A percentile compares a stretch with the other conserved stretches of the same genome.
Evolutionary conservation across 78 protist genomes (phyloP).

Genomic region (Dictyostelium intermedium): DNA sequence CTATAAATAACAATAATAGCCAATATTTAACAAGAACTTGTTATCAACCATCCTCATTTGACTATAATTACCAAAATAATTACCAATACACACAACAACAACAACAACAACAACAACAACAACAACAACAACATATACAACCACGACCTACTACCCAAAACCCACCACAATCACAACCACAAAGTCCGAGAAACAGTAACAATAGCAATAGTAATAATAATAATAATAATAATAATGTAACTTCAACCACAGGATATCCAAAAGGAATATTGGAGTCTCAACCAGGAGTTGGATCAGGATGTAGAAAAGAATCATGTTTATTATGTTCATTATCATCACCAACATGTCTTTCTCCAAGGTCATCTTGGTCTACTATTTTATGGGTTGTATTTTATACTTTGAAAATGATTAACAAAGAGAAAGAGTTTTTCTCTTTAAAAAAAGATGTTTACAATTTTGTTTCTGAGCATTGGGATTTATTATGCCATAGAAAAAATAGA

Average conservation of each 20-base stretch:
- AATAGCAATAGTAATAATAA: neutral
- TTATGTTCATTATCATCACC: slow-evolving; percentile 33
- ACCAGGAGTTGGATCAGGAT: slow-evolving; percentile 64
- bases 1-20: neutral
- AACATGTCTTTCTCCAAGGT: slow-evolving; percentile 12
- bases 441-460: slow-evolving; percentile 60
- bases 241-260: slow-evolving; percentile 3
- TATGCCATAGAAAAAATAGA: slow-evolving; percentile 50
- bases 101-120: neutral
- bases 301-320: neutral
- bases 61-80: neutral
- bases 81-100: neutral
- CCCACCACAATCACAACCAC: slow-evolving; percentile 4
- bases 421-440: slow-evolving; percentile 62
- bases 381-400: slow-evolving; percentile 74
- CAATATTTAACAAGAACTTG: neutral
- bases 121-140: neutral
- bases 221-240: neutral
- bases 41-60: neutral
- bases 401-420: slow-evolving; percentile 4
- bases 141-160: neutral
- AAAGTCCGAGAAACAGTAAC: neutral
- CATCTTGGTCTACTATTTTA: slow-evolving; percentile 72
- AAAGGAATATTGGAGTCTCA: slow-evolving; percentile 33
- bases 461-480: slow-evolving; percentile 49